Evolutionary conservation across 441 rosid species (phyloP).

Genomic region (Eugenia klotzschiana): DNA sequence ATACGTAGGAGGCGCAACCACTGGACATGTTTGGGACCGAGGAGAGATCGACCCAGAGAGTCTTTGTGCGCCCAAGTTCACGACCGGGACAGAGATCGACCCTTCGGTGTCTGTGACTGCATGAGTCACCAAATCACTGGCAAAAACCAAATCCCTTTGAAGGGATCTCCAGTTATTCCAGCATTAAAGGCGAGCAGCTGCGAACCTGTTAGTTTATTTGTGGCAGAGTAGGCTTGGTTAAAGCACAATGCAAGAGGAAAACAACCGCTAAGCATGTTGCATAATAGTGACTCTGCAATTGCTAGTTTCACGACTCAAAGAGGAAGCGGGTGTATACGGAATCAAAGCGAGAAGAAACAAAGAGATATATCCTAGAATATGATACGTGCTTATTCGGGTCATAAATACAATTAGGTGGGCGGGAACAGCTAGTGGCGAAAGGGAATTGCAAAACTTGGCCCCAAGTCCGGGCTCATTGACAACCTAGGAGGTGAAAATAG

Average conservation of each 20-base stretch:
- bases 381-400: neutral
- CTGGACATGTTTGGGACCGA: no score
- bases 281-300: neutral
- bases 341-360: neutral
- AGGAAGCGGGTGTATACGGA: neutral
- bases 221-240: neutral
- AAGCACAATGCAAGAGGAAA: neutral
- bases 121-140: neutral
- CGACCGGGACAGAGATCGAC: neutral
- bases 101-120: neutral
- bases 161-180: neutral
- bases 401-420: neutral
- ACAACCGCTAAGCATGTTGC: neutral
- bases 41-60: neutral
- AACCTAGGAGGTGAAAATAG: no score
- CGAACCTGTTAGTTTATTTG: neutral
- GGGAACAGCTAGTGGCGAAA: neutral
- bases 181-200: neutral
- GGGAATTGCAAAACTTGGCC: neutral
- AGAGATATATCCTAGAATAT: neutral
- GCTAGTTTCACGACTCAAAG: neutral
- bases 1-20: neutral
- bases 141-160: neutral
- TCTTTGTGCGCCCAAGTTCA: neutral
- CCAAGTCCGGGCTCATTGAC: neutral